Conservation (phyloP, 495 filamentous ascomycete species). For the Penicillium odoratum region DNA sequence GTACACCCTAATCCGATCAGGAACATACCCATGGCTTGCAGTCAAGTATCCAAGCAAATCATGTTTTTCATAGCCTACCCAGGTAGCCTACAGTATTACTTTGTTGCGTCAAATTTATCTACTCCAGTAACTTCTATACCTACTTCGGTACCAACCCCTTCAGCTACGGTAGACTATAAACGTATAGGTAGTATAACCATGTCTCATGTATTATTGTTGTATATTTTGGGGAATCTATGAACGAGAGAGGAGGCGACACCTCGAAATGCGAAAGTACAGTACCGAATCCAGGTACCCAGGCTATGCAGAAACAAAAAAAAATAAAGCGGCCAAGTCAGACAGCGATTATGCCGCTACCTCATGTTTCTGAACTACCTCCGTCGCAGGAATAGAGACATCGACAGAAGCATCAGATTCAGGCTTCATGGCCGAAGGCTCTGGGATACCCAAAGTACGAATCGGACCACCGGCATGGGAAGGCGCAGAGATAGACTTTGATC, state of each 20-base stretch:
- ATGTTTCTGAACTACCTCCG: slow-evolving; percentile 26
- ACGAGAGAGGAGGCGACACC: slow-evolving; percentile 12
- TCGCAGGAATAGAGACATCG: slow-evolving; percentile 23
- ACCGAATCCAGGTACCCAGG: slow-evolving; percentile 19
- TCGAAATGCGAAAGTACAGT: slow-evolving; percentile 17
- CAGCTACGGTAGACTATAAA: too few relatives aligned
- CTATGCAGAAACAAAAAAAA: slow-evolving; percentile 24
- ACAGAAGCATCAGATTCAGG: slow-evolving; percentile 15
- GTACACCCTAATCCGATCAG: too few relatives aligned
- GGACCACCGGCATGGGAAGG: slow-evolving; percentile 32
- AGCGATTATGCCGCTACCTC: slow-evolving; percentile 25
- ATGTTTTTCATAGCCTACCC: too few relatives aligned
- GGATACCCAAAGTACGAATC: slow-evolving; percentile 41
- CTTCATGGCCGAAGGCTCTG: slow-evolving; percentile 28
- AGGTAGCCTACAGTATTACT: too few relatives aligned
- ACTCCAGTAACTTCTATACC: too few relatives aligned
- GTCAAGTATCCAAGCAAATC: too few relatives aligned
- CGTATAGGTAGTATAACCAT: not conserved
- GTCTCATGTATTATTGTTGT: slow-evolving; percentile 16
- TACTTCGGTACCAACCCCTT: too few relatives aligned
- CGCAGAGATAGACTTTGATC: slow-evolving; percentile 33
- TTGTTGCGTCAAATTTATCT: too few relatives aligned
- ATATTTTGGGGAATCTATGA: slow-evolving; percentile 22
- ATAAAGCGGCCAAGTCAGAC: not conserved
- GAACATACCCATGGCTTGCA: too few relatives aligned